Percentiles rank a stretch among this genome's conserved stretches.
Conservation (phyloP, 768 basidiomycete species). For the Leucocoprinus birnbaumii region DNA sequence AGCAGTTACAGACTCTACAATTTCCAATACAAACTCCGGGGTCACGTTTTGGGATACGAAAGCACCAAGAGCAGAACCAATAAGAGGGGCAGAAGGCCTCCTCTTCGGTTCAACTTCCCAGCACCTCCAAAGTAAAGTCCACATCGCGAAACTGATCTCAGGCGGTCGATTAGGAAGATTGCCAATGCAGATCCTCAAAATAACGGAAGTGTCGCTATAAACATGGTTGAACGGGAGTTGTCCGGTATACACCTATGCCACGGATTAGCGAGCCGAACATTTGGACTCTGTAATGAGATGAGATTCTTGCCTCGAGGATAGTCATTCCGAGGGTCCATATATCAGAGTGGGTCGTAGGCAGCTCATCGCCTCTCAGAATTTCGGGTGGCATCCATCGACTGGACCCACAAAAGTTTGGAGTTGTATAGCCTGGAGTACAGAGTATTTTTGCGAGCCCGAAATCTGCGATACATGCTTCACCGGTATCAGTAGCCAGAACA, state of each 20-base stretch:
- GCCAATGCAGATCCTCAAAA: not conserved
- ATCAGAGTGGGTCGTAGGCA: conserved; percentile 24
- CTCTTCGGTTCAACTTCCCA: conserved; percentile 8
- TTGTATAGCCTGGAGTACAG: conserved; percentile 30
- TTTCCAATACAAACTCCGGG: not conserved
- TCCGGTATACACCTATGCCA: conserved; percentile 14
- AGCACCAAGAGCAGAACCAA: not conserved
- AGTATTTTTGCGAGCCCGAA: conserved; percentile 36
- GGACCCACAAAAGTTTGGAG: conserved; percentile 26
- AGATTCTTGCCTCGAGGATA: conserved; percentile 26
- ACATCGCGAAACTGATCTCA: conserved; percentile 5
- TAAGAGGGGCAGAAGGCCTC: conserved; percentile 1
- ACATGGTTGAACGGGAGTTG: conserved; percentile 13
- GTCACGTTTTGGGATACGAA: not conserved
- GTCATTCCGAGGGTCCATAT: conserved; percentile 35
- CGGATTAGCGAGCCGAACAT: not conserved
- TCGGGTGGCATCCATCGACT: conserved; percentile 38
- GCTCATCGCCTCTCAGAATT: conserved; percentile 17
- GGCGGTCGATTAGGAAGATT: conserved; percentile 6
- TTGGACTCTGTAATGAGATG: not conserved
- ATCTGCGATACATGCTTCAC: conserved; percentile 30
- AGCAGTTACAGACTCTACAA: conserved; percentile 1
- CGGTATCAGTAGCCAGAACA: conserved; percentile 28
- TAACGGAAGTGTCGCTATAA: conserved; percentile 6
- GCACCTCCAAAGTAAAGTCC: conserved; percentile 11